phyloP scores from a whole-genome alignment of 768 basidiomycete genomes.

The Leccinum broughii region DNA sequence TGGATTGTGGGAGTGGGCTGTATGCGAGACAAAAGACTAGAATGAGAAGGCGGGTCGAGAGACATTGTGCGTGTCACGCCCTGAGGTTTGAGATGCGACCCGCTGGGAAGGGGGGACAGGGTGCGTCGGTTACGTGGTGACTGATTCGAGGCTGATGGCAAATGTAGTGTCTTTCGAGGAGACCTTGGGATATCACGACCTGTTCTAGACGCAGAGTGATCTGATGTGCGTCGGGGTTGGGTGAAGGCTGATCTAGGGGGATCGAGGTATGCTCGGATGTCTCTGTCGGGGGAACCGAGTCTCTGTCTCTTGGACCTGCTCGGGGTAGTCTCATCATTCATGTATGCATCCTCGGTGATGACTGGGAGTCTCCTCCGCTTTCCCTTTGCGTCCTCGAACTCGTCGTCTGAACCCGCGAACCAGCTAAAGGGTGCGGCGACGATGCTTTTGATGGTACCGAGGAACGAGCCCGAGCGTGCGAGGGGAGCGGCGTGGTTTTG shows the following conservation, averaged over 20 bases:
- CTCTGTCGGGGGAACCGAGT: constrained; percentile 48
- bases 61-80: constrained; percentile 63
- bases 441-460: constrained; percentile 64
- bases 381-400: constrained; percentile 49
- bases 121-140: constrained; percentile 41
- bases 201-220: constrained; percentile 21
- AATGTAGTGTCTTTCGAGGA: constrained; percentile 33
- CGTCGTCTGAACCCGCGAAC: constrained; percentile 54
- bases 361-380: constrained; percentile 53
- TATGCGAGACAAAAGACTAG: constrained; percentile 24
- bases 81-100: constrained; percentile 36
- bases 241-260: constrained; percentile 50
- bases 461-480: constrained; percentile 56
- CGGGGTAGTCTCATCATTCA: constrained; percentile 36
- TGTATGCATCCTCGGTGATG: constrained; percentile 22
- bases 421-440: constrained; percentile 61
- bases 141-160: constrained; percentile 33
- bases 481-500: constrained; percentile 36
- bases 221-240: constrained; percentile 23
- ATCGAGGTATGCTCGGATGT: constrained; percentile 49
- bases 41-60: constrained; percentile 57
- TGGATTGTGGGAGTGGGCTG: constrained; percentile 36
- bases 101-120: constrained; percentile 41
- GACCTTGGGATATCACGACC: constrained; percentile 26
- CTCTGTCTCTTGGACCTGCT: constrained; percentile 52